phyloP scores from a whole-genome alignment of 179 eudicot genomes.

The Silene noctiflora region DNA sequence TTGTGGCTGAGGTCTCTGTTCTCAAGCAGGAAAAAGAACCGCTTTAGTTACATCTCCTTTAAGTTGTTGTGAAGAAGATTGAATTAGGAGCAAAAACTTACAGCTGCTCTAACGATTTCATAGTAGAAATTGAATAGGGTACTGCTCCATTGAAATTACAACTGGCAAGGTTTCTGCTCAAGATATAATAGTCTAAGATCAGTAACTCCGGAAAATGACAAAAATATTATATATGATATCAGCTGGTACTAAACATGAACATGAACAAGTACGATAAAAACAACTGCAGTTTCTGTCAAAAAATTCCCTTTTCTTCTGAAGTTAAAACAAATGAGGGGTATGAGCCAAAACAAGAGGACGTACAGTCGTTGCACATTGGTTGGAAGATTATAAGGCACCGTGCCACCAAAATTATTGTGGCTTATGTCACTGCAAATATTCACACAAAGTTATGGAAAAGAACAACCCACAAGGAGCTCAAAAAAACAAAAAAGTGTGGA shows the following conservation, averaged over 20 bases:
- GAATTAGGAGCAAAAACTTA: slow-evolving; percentile 33
- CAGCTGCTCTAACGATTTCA: slow-evolving; percentile 64
- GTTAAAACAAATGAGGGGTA: background rate
- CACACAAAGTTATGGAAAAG: slow-evolving; percentile 7
- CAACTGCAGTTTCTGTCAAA: background rate
- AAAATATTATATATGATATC: background rate
- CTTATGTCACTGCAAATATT: slow-evolving; percentile 72
- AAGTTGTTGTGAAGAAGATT: slow-evolving; percentile 7
- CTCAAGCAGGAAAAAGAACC: slow-evolving; percentile 19
- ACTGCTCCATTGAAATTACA: slow-evolving; percentile 53
- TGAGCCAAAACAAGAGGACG: background rate
- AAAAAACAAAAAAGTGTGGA: slow-evolving; percentile 16
- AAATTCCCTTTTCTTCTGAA: background rate
- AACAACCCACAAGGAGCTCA: background rate
- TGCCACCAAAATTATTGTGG: slow-evolving; percentile 63
- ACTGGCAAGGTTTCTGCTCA: slow-evolving; percentile 72
- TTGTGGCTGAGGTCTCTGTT: slow-evolving; percentile 80
- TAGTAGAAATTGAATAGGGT: slow-evolving; percentile 68
- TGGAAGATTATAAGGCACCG: background rate
- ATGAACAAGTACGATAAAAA: background rate
- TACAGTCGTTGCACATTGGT: background rate
- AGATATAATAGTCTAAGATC: slow-evolving; percentile 14
- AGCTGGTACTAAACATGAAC: background rate
- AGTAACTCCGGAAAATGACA: background rate
- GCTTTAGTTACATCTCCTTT: background rate